phyloP scores from a whole-genome alignment of 192 early-diverging fungal genomes.

The Dissophora globulifera region DNA sequence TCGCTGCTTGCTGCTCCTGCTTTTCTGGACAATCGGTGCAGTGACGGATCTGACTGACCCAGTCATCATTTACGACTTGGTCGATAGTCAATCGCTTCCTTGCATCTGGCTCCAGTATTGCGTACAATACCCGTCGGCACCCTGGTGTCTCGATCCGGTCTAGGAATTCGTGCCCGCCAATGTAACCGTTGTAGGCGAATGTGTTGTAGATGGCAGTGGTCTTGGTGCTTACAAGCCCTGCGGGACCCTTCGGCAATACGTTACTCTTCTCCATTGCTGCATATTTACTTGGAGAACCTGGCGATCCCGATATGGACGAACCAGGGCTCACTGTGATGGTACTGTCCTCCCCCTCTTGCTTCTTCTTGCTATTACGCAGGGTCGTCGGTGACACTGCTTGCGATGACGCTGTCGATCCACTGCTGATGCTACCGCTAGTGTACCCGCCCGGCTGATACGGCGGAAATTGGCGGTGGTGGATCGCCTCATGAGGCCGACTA shows the following conservation, averaged over 20 bases:
- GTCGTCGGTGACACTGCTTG: no score
- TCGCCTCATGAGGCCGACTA: constrained; percentile 6
- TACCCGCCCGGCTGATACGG: constrained; percentile 1
- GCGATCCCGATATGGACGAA: constrained; percentile 10
- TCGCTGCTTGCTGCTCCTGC: constrained; percentile 17
- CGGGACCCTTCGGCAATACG: no score
- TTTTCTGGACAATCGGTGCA: constrained; percentile 54
- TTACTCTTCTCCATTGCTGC: no score
- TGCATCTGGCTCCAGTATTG: constrained; percentile 83
- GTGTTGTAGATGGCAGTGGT: constrained; percentile 42
- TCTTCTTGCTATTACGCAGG: no score
- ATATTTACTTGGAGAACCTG: background rate
- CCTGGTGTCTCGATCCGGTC: constrained; percentile 71
- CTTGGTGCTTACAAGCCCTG: no score
- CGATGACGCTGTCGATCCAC: no score
- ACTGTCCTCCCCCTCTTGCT: background rate
- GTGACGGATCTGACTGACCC: constrained; percentile 72
- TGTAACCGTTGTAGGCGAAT: constrained; percentile 60
- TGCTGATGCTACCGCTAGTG: background rate
- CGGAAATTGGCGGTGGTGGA: constrained; percentile 19
- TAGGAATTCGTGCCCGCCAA: constrained; percentile 76
- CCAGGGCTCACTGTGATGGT: constrained; percentile 1
- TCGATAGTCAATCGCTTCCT: constrained; percentile 75
- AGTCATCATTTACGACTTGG: constrained; percentile 76
- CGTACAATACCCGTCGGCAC: constrained; percentile 74